A percentile compares a stretch with the other conserved stretches of the same genome.
Evolutionary conservation across 345 rosid species (phyloP).

Genomic region (Populus nigra): DNA sequence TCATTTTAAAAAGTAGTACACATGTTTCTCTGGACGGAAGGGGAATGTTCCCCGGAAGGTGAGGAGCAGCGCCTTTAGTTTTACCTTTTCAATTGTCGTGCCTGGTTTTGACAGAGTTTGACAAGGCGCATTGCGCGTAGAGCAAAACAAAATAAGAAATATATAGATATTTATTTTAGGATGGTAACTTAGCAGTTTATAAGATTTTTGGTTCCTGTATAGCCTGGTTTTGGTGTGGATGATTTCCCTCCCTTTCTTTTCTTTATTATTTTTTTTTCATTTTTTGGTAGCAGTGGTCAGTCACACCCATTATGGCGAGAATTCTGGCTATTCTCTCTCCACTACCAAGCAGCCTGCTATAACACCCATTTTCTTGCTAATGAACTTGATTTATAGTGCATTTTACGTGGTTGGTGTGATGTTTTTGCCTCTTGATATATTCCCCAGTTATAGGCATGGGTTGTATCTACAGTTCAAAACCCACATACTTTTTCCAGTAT

Average conservation of each 20-base stretch:
- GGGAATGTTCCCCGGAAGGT: constrained; percentile 8
- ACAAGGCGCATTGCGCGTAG: constrained; percentile 15
- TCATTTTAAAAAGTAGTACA: constrained; percentile 1
- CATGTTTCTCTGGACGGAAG: background rate
- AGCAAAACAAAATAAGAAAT: constrained; percentile 24
- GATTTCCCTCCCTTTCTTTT: background rate
- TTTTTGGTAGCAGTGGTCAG: constrained; percentile 3
- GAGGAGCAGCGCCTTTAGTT: background rate
- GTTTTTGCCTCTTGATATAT: background rate
- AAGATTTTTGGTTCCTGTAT: constrained; percentile 32
- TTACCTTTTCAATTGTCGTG: constrained; percentile 10
- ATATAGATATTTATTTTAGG: constrained; percentile 22
- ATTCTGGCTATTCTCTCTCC: background rate
- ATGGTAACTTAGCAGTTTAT: constrained; percentile 13
- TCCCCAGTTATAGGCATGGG: background rate
- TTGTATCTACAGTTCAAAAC: background rate
- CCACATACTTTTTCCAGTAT: background rate
- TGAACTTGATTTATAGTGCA: background rate
- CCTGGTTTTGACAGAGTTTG: constrained; percentile 31
- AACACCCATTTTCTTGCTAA: background rate
- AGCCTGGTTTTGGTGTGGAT: constrained; percentile 31
- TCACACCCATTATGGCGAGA: background rate
- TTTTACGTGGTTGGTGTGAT: background rate
- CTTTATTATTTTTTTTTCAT: background rate
- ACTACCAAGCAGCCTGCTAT: background rate